phyloP scores from a whole-genome alignment of 192 early-diverging fungal genomes.

The Backusella mclennaniae region DNA sequence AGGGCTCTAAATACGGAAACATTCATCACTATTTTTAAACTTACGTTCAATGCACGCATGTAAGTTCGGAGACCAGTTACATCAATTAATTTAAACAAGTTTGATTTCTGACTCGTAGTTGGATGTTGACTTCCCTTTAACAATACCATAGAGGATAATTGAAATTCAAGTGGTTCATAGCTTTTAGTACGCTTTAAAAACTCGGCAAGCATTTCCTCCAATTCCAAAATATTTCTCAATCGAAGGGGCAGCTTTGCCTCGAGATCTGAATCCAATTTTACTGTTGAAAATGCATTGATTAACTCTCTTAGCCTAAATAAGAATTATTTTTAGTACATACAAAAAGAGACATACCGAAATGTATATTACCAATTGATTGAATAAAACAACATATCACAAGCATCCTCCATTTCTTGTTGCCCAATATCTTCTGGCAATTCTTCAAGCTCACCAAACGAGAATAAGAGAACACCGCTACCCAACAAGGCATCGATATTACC shows the following conservation, averaged over 20 bases:
- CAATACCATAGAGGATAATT: not conserved
- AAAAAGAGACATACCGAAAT: not conserved
- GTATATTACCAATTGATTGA: conserved; percentile 52
- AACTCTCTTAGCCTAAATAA: conserved; percentile 64
- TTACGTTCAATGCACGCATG: conserved; percentile 33
- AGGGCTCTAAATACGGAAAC: not conserved
- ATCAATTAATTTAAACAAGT: not conserved
- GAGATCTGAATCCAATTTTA: conserved; percentile 29
- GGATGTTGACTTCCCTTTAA: not conserved
- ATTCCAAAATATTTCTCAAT: conserved; percentile 38
- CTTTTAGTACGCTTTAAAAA: conserved; percentile 28
- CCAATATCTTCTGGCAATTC: not conserved
- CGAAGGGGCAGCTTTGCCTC: conserved; percentile 40
- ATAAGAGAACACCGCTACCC: conserved; percentile 61
- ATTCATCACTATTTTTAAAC: not conserved
- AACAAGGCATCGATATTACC: conserved; percentile 69
- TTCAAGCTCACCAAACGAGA: conserved; percentile 37
- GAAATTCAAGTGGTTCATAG: conserved; percentile 45
- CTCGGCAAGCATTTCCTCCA: conserved; percentile 38
- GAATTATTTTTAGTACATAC: not conserved
- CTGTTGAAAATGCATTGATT: conserved; percentile 59
- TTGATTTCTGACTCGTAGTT: not conserved
- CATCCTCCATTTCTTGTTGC: conserved; percentile 24
- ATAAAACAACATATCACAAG: conserved; percentile 38
- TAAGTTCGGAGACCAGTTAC: conserved; percentile 28